Evolutionary conservation across 495 filamentous ascomycete species (phyloP), one percentile per base, ranked within the genome.

Genomic region (Podospora comata): DNA sequence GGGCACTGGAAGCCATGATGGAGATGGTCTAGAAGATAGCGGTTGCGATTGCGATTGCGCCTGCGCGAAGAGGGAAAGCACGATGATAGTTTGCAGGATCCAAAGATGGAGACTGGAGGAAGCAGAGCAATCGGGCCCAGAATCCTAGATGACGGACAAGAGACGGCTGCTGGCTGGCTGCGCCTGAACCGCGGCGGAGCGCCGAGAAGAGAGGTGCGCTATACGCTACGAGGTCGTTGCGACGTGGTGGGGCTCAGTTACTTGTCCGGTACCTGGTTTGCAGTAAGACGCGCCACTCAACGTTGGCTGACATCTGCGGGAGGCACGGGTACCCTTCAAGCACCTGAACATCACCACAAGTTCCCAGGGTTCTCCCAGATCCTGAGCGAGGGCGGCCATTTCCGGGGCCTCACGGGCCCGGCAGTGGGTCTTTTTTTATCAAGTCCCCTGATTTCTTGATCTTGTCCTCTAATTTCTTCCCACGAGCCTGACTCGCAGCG

Each of bases 241-340:
- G 64, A 64, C 53, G 44, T 72, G 62, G 72, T 76, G 74, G 74
- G 72, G 74, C 70, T 27, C 16, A 68, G 64, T 55, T 74, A 75
- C 72, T 34, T 74, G 66, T 39, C 54, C 34, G 39, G 39, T 48
- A 48, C 39, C 39, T 48, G 39, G 39, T 13, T 13, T 48, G 13
- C 39, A 48, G 39, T 64, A 70, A 70, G 71, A 75, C 73, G 54
- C 48, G 62, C 39, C 30, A 28, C 57, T 32, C 19, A 65, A 65
- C 63, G 68, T 68, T 74, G 67, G 70, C 63, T 68, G 68, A 18
- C 26, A 63, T 60, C 64, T 69, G 70, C 60, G 72, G 63, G 72
- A 27, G 70, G 65, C 72, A 65, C 67, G 32, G 69, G 60, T 68
- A 67, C 39, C 65, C 19, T n/a, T 19, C 57, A 20, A 67, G 55